Evolutionary conservation across 78 protist genomes (phyloP).

Genomic region (Chrysochromulina tobinii): DNA sequence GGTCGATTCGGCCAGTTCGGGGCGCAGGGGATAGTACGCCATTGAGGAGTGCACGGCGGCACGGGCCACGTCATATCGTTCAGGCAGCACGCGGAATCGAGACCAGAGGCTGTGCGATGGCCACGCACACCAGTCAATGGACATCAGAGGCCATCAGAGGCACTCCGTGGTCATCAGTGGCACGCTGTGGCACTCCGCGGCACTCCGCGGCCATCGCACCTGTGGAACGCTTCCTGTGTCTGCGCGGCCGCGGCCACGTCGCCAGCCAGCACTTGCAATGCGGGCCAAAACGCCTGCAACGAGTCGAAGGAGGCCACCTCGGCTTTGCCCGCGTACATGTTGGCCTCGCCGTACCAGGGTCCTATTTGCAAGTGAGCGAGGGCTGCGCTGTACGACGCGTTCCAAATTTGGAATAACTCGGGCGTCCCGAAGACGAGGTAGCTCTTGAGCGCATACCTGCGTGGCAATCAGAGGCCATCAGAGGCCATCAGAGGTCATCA

Average conservation of each 20-base stretch:
- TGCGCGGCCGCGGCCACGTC: conserved; percentile 46
- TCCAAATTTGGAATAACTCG: neutral
- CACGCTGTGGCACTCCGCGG: too few species aligned
- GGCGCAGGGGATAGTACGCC: conserved; percentile 80
- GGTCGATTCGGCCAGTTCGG: conserved; percentile 82
- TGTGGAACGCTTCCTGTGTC: conserved; percentile 38
- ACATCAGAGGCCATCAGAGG: too few species aligned
- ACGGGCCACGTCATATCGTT: conserved; percentile 52
- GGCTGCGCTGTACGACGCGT: neutral
- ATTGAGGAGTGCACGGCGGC: too few species aligned
- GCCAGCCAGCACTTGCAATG: conserved; percentile 46
- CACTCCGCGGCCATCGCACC: too few species aligned
- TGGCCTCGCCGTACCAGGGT: conserved; percentile 59
- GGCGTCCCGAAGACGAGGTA: conserved; percentile 48
- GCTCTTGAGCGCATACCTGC: conserved; percentile 83
- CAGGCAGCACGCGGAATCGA: conserved; percentile 77
- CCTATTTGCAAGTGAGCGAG: neutral
- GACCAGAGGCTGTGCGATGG: conserved; percentile 57
- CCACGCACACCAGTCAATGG: too few species aligned
- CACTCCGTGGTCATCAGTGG: too few species aligned
- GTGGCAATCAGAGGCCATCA: conserved; percentile 76
- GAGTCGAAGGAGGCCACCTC: neutral
- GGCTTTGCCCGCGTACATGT: conserved; percentile 61
- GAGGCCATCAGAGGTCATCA: too few species aligned
- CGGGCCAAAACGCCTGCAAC: conserved; percentile 25